Percentiles rank a stretch among this genome's conserved stretches.
These are phyloP conservation scores for Hirschioporus abietinus DNA, from an alignment of 768 basidiomycete genomes.

Conservation along the genomic window DNA sequence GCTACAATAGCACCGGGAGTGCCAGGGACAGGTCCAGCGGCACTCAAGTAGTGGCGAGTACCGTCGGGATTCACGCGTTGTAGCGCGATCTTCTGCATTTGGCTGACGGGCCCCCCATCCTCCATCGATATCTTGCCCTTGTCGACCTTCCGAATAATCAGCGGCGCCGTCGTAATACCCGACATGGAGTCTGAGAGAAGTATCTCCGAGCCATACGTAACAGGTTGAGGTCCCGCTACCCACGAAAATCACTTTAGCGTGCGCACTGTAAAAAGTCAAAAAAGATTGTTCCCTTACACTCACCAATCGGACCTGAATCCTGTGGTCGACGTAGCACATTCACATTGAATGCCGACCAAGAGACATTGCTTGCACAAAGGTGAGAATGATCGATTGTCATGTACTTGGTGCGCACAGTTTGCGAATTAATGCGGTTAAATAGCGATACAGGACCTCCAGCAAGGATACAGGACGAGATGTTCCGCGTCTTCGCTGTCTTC, in stretches of 20 bases:
- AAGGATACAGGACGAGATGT: conserved; percentile 85
- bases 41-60: conserved; percentile 81
- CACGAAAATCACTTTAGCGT: conserved; percentile 28
- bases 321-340: conserved; percentile 77
- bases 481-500: conserved; percentile 94
- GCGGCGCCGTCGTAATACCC: conserved; percentile 79
- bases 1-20: conserved; percentile 56
- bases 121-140: conserved; percentile 84
- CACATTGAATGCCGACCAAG: conserved; percentile 94
- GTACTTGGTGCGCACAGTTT: conserved; percentile 95
- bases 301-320: conserved; percentile 61
- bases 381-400: conserved; percentile 87
- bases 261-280: conserved; percentile 29
- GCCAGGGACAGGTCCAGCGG: conserved; percentile 79
- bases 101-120: conserved; percentile 88
- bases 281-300: conserved; percentile 32
- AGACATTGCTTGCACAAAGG: conserved; percentile 82
- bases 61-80: conserved; percentile 80
- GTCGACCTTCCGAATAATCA: conserved; percentile 89
- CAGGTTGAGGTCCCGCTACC: conserved; percentile 65
- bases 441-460: conserved; percentile 86
- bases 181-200: conserved; percentile 79
- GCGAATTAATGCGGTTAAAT: conserved; percentile 94
- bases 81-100: conserved; percentile 95
- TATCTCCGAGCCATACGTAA: conserved; percentile 89